Conservation (phyloP, 805 yeast species). For the Metschnikowia lochheadii region DNA sequence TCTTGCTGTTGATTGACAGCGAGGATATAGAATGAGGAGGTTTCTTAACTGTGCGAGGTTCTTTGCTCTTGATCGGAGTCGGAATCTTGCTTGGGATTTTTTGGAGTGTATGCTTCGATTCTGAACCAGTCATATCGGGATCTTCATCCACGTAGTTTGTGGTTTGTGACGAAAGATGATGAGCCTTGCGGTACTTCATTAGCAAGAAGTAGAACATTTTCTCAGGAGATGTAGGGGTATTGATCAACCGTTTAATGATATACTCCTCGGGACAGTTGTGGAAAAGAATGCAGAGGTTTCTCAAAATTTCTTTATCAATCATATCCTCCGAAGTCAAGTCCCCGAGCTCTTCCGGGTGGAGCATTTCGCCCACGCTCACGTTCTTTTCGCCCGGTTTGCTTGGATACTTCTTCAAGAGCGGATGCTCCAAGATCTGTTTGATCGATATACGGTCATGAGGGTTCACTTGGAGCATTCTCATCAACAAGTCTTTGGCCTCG, state of each 20-base stretch:
- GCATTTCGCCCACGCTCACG: not conserved
- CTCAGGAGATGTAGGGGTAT: constrained; percentile 62
- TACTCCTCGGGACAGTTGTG: constrained; percentile 64
- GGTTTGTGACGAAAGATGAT: constrained; percentile 34
- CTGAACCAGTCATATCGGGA: constrained; percentile 22
- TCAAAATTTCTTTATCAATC: constrained; percentile 69
- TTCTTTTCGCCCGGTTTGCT: constrained; percentile 20
- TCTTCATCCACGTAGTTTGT: constrained; percentile 25
- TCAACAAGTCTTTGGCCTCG: constrained; percentile 85
- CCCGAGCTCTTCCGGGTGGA: constrained; percentile 6
- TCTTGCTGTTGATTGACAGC: constrained; percentile 18
- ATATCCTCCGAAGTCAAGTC: constrained; percentile 34
- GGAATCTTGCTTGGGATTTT: constrained; percentile 35
- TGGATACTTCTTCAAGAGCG: constrained; percentile 73
- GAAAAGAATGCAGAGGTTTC: constrained; percentile 74
- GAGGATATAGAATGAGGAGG: constrained; percentile 23
- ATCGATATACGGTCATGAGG: constrained; percentile 79
- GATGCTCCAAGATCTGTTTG: constrained; percentile 73
- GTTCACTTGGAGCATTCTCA: constrained; percentile 75
- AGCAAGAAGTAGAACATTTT: constrained; percentile 76
- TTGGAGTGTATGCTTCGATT: constrained; percentile 30
- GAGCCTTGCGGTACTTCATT: constrained; percentile 66
- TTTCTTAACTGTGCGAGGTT: constrained; percentile 15
- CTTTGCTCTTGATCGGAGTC: constrained; percentile 31
- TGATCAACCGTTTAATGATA: constrained; percentile 50